Evolutionary conservation across 345 rosid genomes (phyloP).

Genomic region (Eucalyptus fibrosa): DNA sequence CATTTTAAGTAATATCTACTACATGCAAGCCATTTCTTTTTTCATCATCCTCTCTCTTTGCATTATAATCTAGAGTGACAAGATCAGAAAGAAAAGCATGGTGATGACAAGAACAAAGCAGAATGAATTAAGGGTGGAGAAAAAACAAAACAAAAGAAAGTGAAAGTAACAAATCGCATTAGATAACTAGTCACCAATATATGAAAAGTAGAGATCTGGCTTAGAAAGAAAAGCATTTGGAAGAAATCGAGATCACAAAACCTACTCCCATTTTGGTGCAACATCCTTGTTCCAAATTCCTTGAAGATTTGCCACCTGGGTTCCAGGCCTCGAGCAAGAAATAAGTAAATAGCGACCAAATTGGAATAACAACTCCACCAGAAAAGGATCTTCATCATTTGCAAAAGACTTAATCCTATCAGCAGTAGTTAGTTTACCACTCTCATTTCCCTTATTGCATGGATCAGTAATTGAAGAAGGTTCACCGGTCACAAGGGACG

Average conservation of each 20-base stretch:
- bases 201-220: not conserved
- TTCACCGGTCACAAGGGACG: not conserved
- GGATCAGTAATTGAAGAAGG: not conserved
- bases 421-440: constrained; percentile 37
- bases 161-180: not conserved
- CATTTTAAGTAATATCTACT: not conserved
- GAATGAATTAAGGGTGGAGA: not conserved
- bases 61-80: not conserved
- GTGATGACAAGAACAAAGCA: not conserved
- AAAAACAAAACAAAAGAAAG: not conserved
- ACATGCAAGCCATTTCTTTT: not conserved
- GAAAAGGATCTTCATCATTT: constrained; percentile 68
- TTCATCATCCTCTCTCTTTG: not conserved
- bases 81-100: not conserved
- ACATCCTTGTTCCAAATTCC: constrained; percentile 91
- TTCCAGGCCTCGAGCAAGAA: constrained; percentile 85
- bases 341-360: constrained; percentile 89
- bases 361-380: constrained; percentile 77
- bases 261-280: constrained; percentile 90
- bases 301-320: constrained; percentile 86
- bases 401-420: constrained; percentile 68
- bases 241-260: not conserved
- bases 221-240: not conserved
- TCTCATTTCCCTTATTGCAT: not conserved
- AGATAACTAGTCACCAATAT: not conserved